Base-by-base conservation (phyloP, 225 moss, liverwort and hornwort genomes). In the Bryoerythrophyllum caledonicum region DNA sequence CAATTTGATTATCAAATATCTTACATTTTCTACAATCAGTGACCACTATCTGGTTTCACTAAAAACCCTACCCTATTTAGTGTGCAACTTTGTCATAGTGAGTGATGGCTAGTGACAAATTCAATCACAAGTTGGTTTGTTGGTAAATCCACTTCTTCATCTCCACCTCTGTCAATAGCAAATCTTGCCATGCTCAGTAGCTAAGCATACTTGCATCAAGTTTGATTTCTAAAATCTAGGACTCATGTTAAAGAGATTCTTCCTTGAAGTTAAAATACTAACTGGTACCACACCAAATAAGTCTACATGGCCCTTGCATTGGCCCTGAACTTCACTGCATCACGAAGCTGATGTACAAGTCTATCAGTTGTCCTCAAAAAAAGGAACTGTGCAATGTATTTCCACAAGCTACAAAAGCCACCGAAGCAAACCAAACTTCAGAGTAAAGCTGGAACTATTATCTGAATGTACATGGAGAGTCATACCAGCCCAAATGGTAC, bases 401-500 rank as follows among this genome's bases (percentile, higher is more conserved):
- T n/a, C 54, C 56, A 38, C 37, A 48, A 60, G 37, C 38, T 66
- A 77, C 61, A 70, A 62, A 77, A 78, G 77, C 65, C 38, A 38
- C 38, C 38, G 38, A 38, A 38, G 9, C 38, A 38, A 75, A 75
- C 61, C 66, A 65, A 72, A 77, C 65, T 75, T 74, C 67, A 67
- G 48, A 51, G 67, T 38, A 63, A 63, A 68, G 76, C 72, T 76
- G 51, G 56, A 58, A 75, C 61, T 75, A 52, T 66, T 60, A 61
- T 75, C 81, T 58, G 30, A 74, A 75, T 49, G 41, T 71, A 71
- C 71, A 62, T 49, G 13, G 59, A 34, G 54, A 49, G 57, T 44
- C 48, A 49, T 49, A 76, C 67, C 67, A 61, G 81, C 71, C 74
- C 78, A 74, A 71, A 40, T 49, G 56, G 61, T 75, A 78, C 52